phyloP scores from a whole-genome alignment of 345 rosid genomes.

The Brassica juncea region DNA sequence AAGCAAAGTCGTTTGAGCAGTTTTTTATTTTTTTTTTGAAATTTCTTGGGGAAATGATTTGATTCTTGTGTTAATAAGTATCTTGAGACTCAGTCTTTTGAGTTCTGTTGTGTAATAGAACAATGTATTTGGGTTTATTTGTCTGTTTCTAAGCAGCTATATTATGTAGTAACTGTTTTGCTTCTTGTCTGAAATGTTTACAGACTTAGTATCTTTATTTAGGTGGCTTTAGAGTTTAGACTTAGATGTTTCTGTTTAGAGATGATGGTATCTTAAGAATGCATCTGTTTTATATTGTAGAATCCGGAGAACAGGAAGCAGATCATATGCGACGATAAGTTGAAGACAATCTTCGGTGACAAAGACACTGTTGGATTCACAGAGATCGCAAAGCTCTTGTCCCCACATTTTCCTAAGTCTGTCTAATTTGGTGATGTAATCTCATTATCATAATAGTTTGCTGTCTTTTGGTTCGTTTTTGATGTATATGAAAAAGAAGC shows the following conservation, averaged over 20 bases:
- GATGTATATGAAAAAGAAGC: slow-evolving; percentile 15
- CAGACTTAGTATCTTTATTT: neutral
- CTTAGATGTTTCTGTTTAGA: neutral
- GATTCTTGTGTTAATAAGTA: neutral
- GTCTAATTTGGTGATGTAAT: slow-evolving; percentile 28
- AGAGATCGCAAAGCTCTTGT: slow-evolving; percentile 71
- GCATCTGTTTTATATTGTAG: slow-evolving; percentile 43
- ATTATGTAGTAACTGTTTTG: neutral
- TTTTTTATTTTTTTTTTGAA: neutral
- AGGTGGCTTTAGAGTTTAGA: neutral
- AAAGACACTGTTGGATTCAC: slow-evolving; percentile 69
- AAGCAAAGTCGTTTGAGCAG: neutral
- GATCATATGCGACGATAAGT: slow-evolving; percentile 73
- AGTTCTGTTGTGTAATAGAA: neutral
- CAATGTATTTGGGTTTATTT: neutral
- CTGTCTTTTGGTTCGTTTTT: slow-evolving; percentile 22
- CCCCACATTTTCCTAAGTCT: slow-evolving; percentile 65
- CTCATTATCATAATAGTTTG: neutral
- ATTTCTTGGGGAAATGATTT: neutral
- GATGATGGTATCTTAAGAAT: neutral
- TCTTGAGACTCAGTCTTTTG: neutral
- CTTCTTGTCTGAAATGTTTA: neutral
- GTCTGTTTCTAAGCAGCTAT: neutral
- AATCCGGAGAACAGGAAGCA: slow-evolving; percentile 68
- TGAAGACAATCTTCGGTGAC: slow-evolving; percentile 69